Evolutionary conservation across 1,284 basidiomycete genomes (phyloP), one percentile per base, ranked within the genome.

Genomic region (Pyrrhoderma noxium): DNA sequence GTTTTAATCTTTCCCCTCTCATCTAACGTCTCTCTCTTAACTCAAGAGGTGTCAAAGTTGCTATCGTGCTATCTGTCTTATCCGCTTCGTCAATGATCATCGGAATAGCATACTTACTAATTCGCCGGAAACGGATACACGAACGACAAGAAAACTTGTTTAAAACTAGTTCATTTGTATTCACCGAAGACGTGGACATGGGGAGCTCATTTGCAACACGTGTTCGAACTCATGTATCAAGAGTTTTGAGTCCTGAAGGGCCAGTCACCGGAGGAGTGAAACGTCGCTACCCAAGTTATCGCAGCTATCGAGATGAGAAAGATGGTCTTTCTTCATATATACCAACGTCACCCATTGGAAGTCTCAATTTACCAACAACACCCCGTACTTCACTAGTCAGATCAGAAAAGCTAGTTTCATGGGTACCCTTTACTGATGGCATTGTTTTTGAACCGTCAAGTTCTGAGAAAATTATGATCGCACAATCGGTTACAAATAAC

Each of bases 181-280:
- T 51, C 25, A 55, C 53, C 18, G 53, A 55, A 22, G 53, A 55
- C 38, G 45, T 55, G 16, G 49, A 51, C 23, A 55, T 55, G 53
- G 53, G 53, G 11, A 55, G 53, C 35, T 51, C 53, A 5, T 51
- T 55, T 45, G 44, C 43, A 13, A 27, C 45, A 3, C 44, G 53
- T 21, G 45, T 55, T 35, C 49, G 49, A 0, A 43, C 41, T 16
- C 53, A 51, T 2, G 38, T 51, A 14, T 34, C 19, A 25, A 31
- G 27, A 31, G 41, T 22, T 21, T 51, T 43, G 8, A 49, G 31
- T 42, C 16, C 13, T 27, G 7, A 21, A 34, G 38, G 27, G 27
- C 38, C n/a, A 40, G 16, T 5, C 16, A 40, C 48, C 13, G 49
- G 36, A n/a, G 52, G 40, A n/a, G 21, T 16, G 38, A 16, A 22